Base-by-base conservation (phyloP, 495 filamentous ascomycete species). In the Annulohypoxylon moriforme region DNA sequence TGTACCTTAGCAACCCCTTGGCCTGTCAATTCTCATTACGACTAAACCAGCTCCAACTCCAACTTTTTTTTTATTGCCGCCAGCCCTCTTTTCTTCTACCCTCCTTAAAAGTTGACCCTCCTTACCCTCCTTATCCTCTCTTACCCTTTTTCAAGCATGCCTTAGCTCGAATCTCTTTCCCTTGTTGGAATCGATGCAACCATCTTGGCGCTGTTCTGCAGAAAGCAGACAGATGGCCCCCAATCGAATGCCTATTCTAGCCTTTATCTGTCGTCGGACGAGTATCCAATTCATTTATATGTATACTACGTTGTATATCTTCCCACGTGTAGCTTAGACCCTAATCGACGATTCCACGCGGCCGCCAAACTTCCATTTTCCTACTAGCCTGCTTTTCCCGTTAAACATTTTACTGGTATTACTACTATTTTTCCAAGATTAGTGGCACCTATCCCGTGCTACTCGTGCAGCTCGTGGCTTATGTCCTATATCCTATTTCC, bases 91-190 rank as follows among this genome's bases (percentile, higher is more conserved):
- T 11, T 36, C 33, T 36, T 29, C 27, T 29, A 29, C 27, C 27
- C 36, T 40, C 13, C 11, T 40, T n/a, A n/a, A n/a, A n/a, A n/a
- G 13, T 36, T 36, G 33, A 11, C 33, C 33, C 33, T 36, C 33
- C 9, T 36, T 10, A 36, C 33, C 33, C 33, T 36, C 33, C 9
- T 6, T 29, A 29, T 6, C 27, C 34, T 31, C 33, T 18, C 2
- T n/a, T 60, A 22, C 22, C 29, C n/a, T 7, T 55, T 36, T n/a
- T 50, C 18, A 7, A 22, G 5, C 46, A 49, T 49, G 46, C n/a
- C n/a, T 18, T 58, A 64, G 64, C 70, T 69, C 71, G 65, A 73
- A 73, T 73, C 71, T 69, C 71, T 73, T 73, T 73, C 71, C 71
- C 56, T 58, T 62, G 20, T 49, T 34, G 71, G 71, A 56, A 14